These are phyloP conservation scores for Aspergillus kassunensis DNA, from an alignment of 495 filamentous ascomycete genomes.

Conservation along the genomic window DNA sequence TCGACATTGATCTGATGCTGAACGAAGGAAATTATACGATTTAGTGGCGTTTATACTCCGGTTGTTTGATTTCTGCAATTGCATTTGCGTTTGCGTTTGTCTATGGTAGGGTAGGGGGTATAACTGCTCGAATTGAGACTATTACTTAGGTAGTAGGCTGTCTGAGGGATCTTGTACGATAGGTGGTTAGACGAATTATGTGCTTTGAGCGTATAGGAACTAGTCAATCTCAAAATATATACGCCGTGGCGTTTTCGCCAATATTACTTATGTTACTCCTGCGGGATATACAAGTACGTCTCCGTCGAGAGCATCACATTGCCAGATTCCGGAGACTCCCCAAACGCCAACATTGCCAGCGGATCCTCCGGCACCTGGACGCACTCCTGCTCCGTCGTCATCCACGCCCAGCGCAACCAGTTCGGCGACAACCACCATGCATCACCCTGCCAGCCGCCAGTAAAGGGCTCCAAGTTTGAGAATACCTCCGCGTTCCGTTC, in stretches of 20 bases:
- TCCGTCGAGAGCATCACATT: constrained; percentile 30
- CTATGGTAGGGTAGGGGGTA: constrained; percentile 13
- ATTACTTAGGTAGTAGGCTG: background rate
- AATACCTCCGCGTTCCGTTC: constrained; percentile 11
- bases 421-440: constrained; percentile 39
- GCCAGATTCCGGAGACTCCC: constrained; percentile 9
- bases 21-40: constrained; percentile 11
- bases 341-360: constrained; percentile 25
- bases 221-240: too few species aligned
- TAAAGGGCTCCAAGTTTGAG: constrained; percentile 11
- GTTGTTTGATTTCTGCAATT: constrained; percentile 2
- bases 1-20: constrained; percentile 8
- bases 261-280: constrained; percentile 9
- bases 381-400: constrained; percentile 35
- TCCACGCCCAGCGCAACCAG: constrained; percentile 43
- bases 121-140: constrained; percentile 10
- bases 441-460: constrained; percentile 17
- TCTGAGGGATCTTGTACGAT: constrained; percentile 10
- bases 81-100: constrained; percentile 9
- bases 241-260: too few species aligned
- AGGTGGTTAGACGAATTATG: constrained; percentile 13
- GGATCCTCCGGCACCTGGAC: constrained; percentile 38
- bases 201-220: too few species aligned
- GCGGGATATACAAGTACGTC: constrained; percentile 41
- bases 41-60: constrained; percentile 11